Evolutionary conservation across 768 basidiomycete genomes (phyloP).

Genomic region (Mycena pura): DNA sequence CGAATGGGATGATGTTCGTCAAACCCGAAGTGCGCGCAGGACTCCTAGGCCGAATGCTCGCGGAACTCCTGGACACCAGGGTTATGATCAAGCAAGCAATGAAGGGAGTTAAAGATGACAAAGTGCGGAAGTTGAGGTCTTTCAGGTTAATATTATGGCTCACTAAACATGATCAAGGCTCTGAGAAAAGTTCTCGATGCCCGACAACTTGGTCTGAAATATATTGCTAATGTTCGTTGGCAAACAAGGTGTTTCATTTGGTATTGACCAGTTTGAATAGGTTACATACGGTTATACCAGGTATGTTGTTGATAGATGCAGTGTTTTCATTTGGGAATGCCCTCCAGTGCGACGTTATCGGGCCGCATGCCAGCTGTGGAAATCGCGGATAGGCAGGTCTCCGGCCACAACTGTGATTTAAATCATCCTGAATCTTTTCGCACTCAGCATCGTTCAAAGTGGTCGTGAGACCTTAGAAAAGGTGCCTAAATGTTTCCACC

Average conservation of each 20-base stretch:
- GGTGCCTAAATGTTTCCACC: constrained; percentile 50
- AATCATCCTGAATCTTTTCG: neutral
- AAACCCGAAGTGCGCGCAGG: constrained; percentile 86
- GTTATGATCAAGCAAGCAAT: constrained; percentile 99
- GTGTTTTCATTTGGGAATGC: too few species aligned
- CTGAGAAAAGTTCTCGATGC: constrained; percentile 83
- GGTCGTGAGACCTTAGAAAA: constrained; percentile 96
- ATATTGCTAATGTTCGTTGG: constrained; percentile 77
- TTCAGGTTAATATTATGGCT: too few species aligned
- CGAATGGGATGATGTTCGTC: constrained; percentile 95
- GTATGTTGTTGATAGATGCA: too few species aligned
- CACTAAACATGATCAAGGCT: constrained; percentile 53
- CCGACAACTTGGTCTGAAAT: constrained; percentile 91
- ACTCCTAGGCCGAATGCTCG: constrained; percentile 88
- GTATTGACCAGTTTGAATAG: neutral
- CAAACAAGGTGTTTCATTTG: neutral
- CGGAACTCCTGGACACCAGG: constrained; percentile 90
- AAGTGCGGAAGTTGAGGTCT: too few species aligned
- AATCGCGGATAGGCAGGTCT: constrained; percentile 77
- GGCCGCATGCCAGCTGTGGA: constrained; percentile 99
- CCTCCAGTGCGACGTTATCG: constrained; percentile 82
- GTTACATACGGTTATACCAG: constrained; percentile 92
- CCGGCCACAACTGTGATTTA: neutral
- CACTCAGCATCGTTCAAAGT: constrained; percentile 91
- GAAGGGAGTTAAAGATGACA: constrained; percentile 80